Evolutionary conservation across 2,329 filamentous ascomycete genomes (phyloP).

Genomic region (Pseudodiploospora longispora): DNA sequence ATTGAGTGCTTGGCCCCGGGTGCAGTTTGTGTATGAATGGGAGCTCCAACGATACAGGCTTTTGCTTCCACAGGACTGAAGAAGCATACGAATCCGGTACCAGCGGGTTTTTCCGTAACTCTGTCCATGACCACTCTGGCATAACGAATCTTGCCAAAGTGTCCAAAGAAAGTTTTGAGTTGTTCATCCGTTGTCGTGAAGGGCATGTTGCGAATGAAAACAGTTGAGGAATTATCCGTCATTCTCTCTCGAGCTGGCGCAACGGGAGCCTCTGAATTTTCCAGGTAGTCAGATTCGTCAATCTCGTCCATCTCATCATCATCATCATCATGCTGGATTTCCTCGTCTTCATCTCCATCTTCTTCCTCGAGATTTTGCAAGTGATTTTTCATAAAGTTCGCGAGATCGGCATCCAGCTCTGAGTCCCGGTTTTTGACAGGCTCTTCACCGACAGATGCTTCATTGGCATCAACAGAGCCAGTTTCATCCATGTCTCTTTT

Average conservation of each 20-base stretch:
- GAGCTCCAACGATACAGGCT: constrained; percentile 67
- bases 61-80: constrained; percentile 67
- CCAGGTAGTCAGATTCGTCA: constrained; percentile 29
- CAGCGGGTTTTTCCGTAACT: constrained; percentile 76
- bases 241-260: constrained; percentile 27
- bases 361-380: constrained; percentile 51
- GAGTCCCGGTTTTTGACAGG: constrained; percentile 32
- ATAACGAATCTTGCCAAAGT: constrained; percentile 84
- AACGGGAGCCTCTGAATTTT: constrained; percentile 36
- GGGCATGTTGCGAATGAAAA: constrained; percentile 91
- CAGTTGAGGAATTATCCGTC: constrained; percentile 62
- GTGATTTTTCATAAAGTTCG: constrained; percentile 51
- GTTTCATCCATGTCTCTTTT: constrained; percentile 16
- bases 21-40: constrained; percentile 43
- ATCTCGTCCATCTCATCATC: constrained; percentile 35
- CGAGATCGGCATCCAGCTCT: constrained; percentile 36
- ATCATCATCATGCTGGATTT: constrained; percentile 33
- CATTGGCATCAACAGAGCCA: constrained; percentile 19
- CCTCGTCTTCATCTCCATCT: constrained; percentile 40
- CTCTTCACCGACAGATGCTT: constrained; percentile 19
- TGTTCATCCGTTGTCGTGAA: constrained; percentile 79
- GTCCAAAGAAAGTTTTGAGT: constrained; percentile 76
- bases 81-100: constrained; percentile 95
- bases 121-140: constrained; percentile 85
- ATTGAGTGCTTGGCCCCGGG: constrained; percentile 66